A percentile compares a stretch with the other conserved stretches of the same genome.
Evolutionary conservation across 2,329 filamentous ascomycete genomes (phyloP).

Genomic region (Penicillium capsulatum): DNA sequence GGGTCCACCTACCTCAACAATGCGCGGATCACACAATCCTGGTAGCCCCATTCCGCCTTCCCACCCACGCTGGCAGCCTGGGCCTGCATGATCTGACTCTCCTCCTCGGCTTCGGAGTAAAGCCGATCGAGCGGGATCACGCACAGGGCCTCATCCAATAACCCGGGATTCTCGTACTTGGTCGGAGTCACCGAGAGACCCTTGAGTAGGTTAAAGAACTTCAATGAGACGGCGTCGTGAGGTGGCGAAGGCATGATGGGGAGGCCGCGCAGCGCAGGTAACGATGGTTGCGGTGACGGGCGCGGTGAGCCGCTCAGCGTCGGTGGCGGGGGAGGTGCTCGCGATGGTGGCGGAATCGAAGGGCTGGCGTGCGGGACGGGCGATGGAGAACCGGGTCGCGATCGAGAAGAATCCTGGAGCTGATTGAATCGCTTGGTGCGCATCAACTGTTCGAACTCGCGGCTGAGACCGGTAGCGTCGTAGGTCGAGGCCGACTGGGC

Average conservation of each 20-base stretch:
- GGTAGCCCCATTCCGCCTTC: slow-evolving; percentile 90
- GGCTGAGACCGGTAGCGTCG: slow-evolving; percentile 73
- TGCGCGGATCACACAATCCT: slow-evolving; percentile 90
- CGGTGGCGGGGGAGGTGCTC: slow-evolving; percentile 36
- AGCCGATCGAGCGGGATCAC: slow-evolving; percentile 85
- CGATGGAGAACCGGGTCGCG: slow-evolving; percentile 57
- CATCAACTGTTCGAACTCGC: slow-evolving; percentile 81
- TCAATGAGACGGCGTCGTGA: slow-evolving; percentile 64
- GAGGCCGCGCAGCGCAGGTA: slow-evolving; percentile 50
- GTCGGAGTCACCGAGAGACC: slow-evolving; percentile 82
- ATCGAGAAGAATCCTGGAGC: slow-evolving; percentile 60
- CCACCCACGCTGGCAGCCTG: slow-evolving; percentile 83
- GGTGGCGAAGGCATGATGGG: slow-evolving; percentile 73
- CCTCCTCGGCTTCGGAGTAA: slow-evolving; percentile 90
- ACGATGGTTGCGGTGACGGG: slow-evolving; percentile 27
- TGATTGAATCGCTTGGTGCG: slow-evolving; percentile 84
- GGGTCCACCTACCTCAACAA: slow-evolving; percentile 64
- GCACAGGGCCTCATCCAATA: slow-evolving; percentile 85
- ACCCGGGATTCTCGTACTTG: slow-evolving; percentile 92
- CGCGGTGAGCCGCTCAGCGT: slow-evolving; percentile 37
- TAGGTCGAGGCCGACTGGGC: slow-evolving; percentile 45
- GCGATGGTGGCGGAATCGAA: slow-evolving; percentile 31
- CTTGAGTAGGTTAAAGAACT: slow-evolving; percentile 76
- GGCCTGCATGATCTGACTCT: slow-evolving; percentile 79
- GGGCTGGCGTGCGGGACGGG: slow-evolving; percentile 43